A percentile compares a stretch with the other conserved stretches of the same genome.
These are phyloP conservation scores for Stentor roeselii DNA, from an alignment of 73 alveolate genomes.

Conservation along the genomic window DNA sequence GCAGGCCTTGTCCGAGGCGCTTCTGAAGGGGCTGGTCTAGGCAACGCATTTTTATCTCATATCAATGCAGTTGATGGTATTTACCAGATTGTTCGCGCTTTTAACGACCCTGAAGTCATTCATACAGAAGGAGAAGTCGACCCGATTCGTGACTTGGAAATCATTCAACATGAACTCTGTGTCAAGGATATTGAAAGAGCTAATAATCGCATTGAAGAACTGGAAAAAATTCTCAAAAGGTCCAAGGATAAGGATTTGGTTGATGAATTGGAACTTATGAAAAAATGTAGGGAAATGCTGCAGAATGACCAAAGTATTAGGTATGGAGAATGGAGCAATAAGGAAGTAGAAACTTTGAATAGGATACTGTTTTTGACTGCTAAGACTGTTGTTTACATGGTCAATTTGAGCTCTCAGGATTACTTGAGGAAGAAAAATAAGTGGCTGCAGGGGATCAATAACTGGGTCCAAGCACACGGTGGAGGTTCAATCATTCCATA, in stretches of 20 bases:
- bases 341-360: constrained; percentile 91
- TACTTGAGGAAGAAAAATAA: constrained; percentile 86
- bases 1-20: constrained; percentile 99
- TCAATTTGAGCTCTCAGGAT: constrained; percentile 85
- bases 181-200: constrained; percentile 82
- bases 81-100: constrained; percentile 94
- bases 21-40: constrained; percentile 97
- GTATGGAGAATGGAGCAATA: constrained; percentile 86
- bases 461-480: constrained; percentile 90
- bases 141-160: constrained; percentile 95
- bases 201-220: constrained; percentile 68
- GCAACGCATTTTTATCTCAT: constrained; percentile 95
- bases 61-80: constrained; percentile 96
- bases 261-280: constrained; percentile 82
- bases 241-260: constrained; percentile 77
- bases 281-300: constrained; percentile 65
- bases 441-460: constrained; percentile 81
- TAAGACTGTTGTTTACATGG: constrained; percentile 94
- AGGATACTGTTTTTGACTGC: constrained; percentile 90
- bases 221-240: constrained; percentile 85
- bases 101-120: constrained; percentile 87
- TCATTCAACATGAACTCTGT: constrained; percentile 85
- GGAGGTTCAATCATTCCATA: constrained; percentile 95
- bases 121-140: constrained; percentile 97
- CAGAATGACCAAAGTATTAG: constrained; percentile 43